phyloP scores from a whole-genome alignment of 2,329 filamentous ascomycete genomes.

The Xylariaceae sp. region DNA sequence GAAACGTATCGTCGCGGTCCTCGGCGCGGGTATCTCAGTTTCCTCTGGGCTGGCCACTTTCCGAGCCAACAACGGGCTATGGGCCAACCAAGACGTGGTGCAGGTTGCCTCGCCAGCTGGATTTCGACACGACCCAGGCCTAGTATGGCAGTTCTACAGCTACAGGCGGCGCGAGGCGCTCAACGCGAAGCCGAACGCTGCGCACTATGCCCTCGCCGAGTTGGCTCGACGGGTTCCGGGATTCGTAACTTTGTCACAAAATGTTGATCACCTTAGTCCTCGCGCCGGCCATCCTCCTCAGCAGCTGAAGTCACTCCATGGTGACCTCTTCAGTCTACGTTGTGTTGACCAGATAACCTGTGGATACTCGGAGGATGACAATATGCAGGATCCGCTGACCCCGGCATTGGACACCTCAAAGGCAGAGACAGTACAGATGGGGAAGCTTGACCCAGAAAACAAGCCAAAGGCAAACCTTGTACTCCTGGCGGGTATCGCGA shows the following conservation, averaged over 20 bases:
- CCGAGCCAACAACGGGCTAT: constrained; percentile 77
- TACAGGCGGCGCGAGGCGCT: constrained; percentile 79
- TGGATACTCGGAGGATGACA: constrained; percentile 59
- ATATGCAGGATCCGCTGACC: constrained; percentile 75
- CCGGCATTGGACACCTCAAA: constrained; percentile 67
- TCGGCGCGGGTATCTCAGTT: constrained; percentile 57
- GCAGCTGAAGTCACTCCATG: constrained; percentile 72
- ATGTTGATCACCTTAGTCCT: constrained; percentile 78
- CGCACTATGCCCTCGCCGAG: constrained; percentile 74
- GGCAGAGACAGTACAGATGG: too few species aligned
- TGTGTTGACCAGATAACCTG: constrained; percentile 72
- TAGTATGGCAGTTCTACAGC: constrained; percentile 90
- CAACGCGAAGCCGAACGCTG: constrained; percentile 68
- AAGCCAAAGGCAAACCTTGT: too few species aligned
- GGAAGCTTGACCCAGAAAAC: constrained; percentile 43
- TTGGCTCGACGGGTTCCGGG: constrained; percentile 60
- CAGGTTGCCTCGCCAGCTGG: constrained; percentile 72
- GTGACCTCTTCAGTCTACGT: constrained; percentile 76
- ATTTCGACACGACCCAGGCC: constrained; percentile 66
- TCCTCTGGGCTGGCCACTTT: constrained; percentile 70
- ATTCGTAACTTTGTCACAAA: constrained; percentile 79
- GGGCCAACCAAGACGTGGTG: constrained; percentile 73
- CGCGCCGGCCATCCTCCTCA: constrained; percentile 66
- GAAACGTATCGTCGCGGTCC: constrained; percentile 54
- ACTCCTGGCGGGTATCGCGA: constrained; percentile 39